Evolutionary conservation across 768 basidiomycete genomes (phyloP).

Genomic region (Hericium coralloides): DNA sequence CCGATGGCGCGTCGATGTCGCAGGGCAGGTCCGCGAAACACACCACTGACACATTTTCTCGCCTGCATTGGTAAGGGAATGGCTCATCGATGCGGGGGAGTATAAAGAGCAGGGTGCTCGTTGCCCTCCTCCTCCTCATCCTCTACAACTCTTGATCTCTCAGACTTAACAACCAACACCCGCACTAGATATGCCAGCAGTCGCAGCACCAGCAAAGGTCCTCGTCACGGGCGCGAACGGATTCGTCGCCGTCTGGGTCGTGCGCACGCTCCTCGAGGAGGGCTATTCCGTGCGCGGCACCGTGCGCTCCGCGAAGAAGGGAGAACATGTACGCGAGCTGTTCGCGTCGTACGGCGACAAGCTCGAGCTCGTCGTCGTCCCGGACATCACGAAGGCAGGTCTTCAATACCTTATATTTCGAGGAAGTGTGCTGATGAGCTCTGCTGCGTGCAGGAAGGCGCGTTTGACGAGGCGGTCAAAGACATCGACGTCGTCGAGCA

Average conservation of each 20-base stretch:
- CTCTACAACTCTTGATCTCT: too few relatives aligned
- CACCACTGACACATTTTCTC: too few relatives aligned
- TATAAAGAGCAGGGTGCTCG: too few relatives aligned
- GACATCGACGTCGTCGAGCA: constrained; percentile 32
- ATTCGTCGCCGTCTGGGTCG: constrained; percentile 22
- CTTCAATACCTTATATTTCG: not conserved
- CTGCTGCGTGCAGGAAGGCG: constrained; percentile 12
- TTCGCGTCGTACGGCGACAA: constrained; percentile 26
- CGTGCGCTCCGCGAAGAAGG: constrained; percentile 35
- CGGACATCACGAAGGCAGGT: constrained; percentile 35
- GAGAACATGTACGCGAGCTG: constrained; percentile 28
- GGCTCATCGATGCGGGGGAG: too few relatives aligned
- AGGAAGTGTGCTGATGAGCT: too few relatives aligned
- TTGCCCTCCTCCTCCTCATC: too few relatives aligned
- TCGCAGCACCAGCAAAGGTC: constrained; percentile 1
- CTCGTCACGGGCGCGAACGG: constrained; percentile 8
- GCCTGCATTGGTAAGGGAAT: too few relatives aligned
- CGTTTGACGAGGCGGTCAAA: constrained; percentile 36
- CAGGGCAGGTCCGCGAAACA: too few relatives aligned
- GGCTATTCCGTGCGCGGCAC: constrained; percentile 36
- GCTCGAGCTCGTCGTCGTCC: constrained; percentile 35
- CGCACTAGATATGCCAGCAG: not conserved
- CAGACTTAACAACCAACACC: constrained; percentile 17
- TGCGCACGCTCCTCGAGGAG: constrained; percentile 24
- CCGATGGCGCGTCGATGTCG: too few relatives aligned